These are phyloP conservation scores for Bipolaris zeicola DNA, from an alignment of 2,329 filamentous ascomycete species.

Conservation along the genomic window DNA sequence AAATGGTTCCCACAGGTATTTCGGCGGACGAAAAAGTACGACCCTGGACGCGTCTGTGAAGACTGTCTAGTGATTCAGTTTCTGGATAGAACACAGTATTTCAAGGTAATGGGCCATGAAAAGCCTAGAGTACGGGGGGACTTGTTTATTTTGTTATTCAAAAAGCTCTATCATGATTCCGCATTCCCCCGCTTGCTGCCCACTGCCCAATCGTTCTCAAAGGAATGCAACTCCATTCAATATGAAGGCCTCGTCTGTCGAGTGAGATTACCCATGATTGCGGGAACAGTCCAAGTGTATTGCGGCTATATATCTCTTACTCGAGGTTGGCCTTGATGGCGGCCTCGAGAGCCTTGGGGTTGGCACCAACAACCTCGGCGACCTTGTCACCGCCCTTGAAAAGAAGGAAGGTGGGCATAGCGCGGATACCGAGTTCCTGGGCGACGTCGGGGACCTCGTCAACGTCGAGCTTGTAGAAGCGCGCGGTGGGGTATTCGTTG, in stretches of 20 bases:
- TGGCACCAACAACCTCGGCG: slow-evolving; percentile 78
- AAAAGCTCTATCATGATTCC: slow-evolving; percentile 26
- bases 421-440: slow-evolving; percentile 77
- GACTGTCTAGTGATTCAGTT: not conserved
- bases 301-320: slow-evolving; percentile 20
- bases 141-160: slow-evolving; percentile 16
- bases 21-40: too few species aligned
- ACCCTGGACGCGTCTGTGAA: not conserved
- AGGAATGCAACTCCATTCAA: slow-evolving; percentile 7
- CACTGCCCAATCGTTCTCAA: not conserved
- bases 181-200: slow-evolving; percentile 6
- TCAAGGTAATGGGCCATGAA: not conserved
- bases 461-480: slow-evolving; percentile 91
- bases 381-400: slow-evolving; percentile 81
- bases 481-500: slow-evolving; percentile 63
- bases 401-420: slow-evolving; percentile 90
- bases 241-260: slow-evolving; percentile 16
- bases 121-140: not conserved
- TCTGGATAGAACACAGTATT: not conserved
- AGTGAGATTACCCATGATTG: slow-evolving; percentile 13
- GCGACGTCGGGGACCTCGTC: slow-evolving; percentile 78
- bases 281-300: not conserved
- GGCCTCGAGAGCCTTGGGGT: slow-evolving; percentile 68
- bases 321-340: slow-evolving; percentile 52
- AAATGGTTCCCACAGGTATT: too few species aligned